Evolutionary conservation across 1,284 basidiomycete species (phyloP).

Genomic region (Omphalotus olearius): DNA sequence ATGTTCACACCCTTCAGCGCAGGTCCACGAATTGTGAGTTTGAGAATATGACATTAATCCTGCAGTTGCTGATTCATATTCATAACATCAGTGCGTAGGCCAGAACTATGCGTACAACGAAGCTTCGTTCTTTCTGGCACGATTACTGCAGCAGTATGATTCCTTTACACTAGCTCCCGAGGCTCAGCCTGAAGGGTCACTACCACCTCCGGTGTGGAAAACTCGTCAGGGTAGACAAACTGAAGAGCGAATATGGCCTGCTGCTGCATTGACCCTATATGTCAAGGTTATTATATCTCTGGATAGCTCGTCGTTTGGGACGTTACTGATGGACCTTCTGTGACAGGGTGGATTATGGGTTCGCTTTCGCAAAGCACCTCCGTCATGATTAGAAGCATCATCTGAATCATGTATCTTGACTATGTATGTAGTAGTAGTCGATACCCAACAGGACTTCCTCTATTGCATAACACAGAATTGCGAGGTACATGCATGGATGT

Average conservation of each 20-base stretch:
- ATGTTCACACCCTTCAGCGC: constrained; percentile 71
- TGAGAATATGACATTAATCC: constrained; percentile 31
- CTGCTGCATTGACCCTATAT: constrained; percentile 55
- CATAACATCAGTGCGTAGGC: neutral
- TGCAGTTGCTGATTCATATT: neutral
- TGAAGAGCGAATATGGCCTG: constrained; percentile 56
- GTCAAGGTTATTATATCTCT: constrained; percentile 43
- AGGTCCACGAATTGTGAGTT: constrained; percentile 37
- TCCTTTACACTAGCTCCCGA: constrained; percentile 56
- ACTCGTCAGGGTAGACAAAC: constrained; percentile 45
- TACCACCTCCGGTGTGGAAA: constrained; percentile 59
- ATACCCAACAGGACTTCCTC: too few relatives aligned
- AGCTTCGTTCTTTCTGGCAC: constrained; percentile 63
- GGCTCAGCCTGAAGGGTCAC: constrained; percentile 53
- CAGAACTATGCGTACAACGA: constrained; percentile 54
- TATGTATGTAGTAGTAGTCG: too few relatives aligned
- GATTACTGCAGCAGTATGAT: constrained; percentile 60
- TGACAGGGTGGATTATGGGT: constrained; percentile 53
- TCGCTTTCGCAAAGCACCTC: constrained; percentile 31
- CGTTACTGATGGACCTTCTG: constrained; percentile 9
- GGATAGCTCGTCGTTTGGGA: constrained; percentile 5
- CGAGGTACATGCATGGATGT: too few relatives aligned
- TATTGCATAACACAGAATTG: too few relatives aligned
- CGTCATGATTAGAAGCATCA: too few relatives aligned
- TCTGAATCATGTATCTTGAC: neutral